Evolutionary conservation across 2,329 filamentous ascomycete species (phyloP), one percentile per base, ranked within the genome.

Genomic region (Diaporthe sp.): DNA sequence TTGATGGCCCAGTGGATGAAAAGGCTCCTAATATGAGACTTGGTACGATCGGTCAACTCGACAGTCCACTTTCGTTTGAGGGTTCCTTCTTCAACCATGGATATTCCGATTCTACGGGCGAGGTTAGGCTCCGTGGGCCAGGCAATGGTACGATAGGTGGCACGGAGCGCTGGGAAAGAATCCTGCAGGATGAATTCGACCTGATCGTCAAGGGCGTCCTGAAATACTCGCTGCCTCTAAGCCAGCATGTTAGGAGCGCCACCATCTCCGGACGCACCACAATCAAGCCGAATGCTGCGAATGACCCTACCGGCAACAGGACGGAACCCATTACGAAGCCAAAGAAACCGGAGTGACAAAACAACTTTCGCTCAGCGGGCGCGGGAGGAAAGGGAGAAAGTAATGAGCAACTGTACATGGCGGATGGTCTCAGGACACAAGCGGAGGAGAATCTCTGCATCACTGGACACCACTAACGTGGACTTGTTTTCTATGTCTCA

Each of bases 71-170:
- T 49, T 93, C 91, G 6, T 98, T 98, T 80, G 96, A 98, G 76
- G 94, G 95, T 5, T 96, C 95, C 0, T 95, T 97, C 39, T 94
- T 98, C 85, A 92, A 95, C 77, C 92, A 93, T 78, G 89, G 91
- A 39, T 85, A 89, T 17, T 94, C 94, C 22, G 90, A 89, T 25
- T 97, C 95, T 0, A 91, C 94, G 7, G 96, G 95, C 42, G 94
- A 97, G 81, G 91, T 99, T 78, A 94, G 96, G 53, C 89, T 99
- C 4, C 86, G 89, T 37, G 92, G 93, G 73, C 97, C 97, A 0
- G 96, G 96, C 5, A 99, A 98, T 83, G 92, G 92, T 79, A 98
- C 97, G 0, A 92, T 95, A 58, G 94, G 94, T 55, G 97, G 96
- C 12, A 93, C 93, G 2, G 92, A 94, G 81, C 92, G 96, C 17